These are phyloP conservation scores for Stemphylium lycopersici DNA, from an alignment of 2,329 filamentous ascomycete species.

Conservation along the genomic window DNA sequence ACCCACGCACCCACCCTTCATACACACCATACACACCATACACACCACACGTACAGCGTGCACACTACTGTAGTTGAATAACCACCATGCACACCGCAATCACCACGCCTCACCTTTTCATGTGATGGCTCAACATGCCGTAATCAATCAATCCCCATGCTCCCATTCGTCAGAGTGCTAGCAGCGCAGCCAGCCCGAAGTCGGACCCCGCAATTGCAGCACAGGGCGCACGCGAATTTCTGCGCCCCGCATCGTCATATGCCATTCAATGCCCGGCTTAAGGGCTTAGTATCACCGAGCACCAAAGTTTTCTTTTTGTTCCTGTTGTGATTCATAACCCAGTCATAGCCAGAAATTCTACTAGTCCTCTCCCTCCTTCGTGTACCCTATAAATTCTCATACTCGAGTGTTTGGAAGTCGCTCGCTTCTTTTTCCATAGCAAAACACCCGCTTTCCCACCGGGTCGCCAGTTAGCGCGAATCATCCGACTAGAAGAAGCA, in stretches of 20 bases:
- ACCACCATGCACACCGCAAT: constrained; percentile 1
- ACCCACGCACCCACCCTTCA: no score
- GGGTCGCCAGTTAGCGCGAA: neutral
- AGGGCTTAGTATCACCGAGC: constrained; percentile 18
- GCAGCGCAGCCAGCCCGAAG: constrained; percentile 12
- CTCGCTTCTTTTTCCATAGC: neutral
- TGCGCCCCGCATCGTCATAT: constrained; percentile 27
- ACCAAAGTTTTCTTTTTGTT: constrained; percentile 18
- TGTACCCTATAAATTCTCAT: neutral
- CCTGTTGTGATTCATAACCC: constrained; percentile 21
- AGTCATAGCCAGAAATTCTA: neutral
- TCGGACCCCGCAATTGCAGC: constrained; percentile 18
- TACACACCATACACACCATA: neutral
- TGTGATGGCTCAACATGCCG: neutral
- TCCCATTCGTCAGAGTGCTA: constrained; percentile 1
- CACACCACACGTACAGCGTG: neutral
- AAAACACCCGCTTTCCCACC: neutral
- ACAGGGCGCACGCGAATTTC: constrained; percentile 17
- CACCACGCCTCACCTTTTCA: neutral
- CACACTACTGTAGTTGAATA: neutral
- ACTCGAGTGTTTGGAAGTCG: neutral
- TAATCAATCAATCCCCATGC: neutral
- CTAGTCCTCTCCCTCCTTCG: constrained; percentile 7
- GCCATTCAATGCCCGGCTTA: constrained; percentile 9
- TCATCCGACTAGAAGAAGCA: neutral